These are phyloP conservation scores for Colletotrichum lini DNA, from an alignment of 2,329 filamentous ascomycete genomes.

Conservation along the genomic window DNA sequence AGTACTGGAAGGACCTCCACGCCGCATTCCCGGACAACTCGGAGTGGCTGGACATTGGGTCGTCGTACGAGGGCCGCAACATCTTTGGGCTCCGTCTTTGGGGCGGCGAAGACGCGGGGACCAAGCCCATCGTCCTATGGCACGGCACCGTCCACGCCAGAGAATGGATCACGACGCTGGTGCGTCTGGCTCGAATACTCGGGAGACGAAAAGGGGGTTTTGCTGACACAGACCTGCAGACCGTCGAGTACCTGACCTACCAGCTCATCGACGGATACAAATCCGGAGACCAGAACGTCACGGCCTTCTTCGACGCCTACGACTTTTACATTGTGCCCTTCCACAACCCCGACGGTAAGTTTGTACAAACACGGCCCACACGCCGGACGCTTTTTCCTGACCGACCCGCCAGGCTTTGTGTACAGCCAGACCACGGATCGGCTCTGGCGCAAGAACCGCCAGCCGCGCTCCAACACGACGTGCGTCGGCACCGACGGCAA, in stretches of 20 bases:
- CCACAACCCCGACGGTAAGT: constrained; percentile 65
- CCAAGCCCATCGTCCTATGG: constrained; percentile 63
- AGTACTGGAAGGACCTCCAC: constrained; percentile 63
- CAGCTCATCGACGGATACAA: constrained; percentile 61
- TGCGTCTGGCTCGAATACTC: constrained; percentile 58
- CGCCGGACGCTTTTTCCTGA: constrained; percentile 5
- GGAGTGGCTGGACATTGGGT: constrained; percentile 61
- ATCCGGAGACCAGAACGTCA: constrained; percentile 53
- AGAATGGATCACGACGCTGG: constrained; percentile 69
- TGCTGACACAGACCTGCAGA: constrained; percentile 43
- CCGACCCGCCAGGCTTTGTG: constrained; percentile 58
- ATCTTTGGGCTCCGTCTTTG: constrained; percentile 73
- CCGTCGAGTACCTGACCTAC: constrained; percentile 47
- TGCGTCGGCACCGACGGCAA: constrained; percentile 67
- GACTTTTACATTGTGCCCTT: constrained; percentile 72
- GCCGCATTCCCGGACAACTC: constrained; percentile 61
- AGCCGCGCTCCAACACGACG: constrained; percentile 55
- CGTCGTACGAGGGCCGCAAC: constrained; percentile 59
- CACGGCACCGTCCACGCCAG: constrained; percentile 68
- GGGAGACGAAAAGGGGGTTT: neutral
- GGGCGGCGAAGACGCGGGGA: constrained; percentile 56
- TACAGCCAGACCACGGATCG: constrained; percentile 65
- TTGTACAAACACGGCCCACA: neutral
- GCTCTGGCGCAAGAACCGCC: constrained; percentile 69
- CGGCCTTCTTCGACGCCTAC: constrained; percentile 66